These are phyloP conservation scores for Penicillium sp. DNA, from an alignment of 2,329 filamentous ascomycete species.

Conservation along the genomic window DNA sequence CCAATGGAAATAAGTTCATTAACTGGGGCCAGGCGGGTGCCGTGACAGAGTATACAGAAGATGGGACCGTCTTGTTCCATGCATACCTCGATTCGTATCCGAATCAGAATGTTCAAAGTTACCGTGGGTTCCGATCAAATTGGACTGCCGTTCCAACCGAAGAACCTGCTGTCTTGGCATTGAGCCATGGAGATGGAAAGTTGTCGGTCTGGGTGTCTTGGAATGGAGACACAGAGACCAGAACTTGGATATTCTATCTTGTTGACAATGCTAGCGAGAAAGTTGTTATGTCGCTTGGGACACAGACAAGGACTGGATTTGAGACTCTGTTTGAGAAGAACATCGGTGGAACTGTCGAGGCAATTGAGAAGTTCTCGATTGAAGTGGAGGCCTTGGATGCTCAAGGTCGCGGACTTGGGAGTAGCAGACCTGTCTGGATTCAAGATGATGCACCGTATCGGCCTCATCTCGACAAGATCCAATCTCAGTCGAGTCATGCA, in stretches of 20 bases:
- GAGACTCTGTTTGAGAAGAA: background rate
- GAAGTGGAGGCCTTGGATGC: background rate
- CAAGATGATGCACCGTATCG: background rate
- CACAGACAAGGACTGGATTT: background rate
- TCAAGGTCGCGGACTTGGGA: background rate
- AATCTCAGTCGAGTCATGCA: background rate
- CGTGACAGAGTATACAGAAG: background rate
- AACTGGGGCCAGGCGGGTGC: background rate
- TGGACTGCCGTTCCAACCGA: background rate
- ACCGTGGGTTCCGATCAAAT: background rate
- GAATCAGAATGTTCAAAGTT: background rate
- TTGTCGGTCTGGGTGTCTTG: background rate
- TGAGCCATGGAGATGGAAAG: background rate
- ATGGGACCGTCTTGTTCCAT: background rate
- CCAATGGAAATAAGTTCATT: background rate
- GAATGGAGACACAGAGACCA: background rate
- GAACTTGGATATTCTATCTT: background rate
- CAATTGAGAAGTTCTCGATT: background rate
- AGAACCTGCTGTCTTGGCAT: background rate
- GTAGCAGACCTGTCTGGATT: background rate
- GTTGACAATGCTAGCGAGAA: background rate
- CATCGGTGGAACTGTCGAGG: background rate
- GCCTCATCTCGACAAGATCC: background rate
- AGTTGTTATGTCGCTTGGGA: background rate
- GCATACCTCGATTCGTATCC: background rate